phyloP scores from a whole-genome alignment of 164 flowering plant species.

The Echeveria elegans region DNA sequence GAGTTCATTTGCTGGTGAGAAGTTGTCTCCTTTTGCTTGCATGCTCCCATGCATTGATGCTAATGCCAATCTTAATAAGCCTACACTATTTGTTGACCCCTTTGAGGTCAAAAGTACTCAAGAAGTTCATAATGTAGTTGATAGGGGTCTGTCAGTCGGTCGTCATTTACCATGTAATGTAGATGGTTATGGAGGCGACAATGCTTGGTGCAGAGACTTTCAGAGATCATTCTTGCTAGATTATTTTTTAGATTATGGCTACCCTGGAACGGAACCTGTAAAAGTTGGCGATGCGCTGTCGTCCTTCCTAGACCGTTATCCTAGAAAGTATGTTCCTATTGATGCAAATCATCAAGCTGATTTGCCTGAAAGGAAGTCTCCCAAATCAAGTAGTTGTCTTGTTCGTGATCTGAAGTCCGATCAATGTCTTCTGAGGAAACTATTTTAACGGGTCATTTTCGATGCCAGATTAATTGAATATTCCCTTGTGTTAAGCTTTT shows the following conservation, averaged over 20 bases:
- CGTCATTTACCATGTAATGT: background rate
- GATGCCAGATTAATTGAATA: slow-evolving; percentile 21
- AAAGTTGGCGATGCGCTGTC: slow-evolving; percentile 11
- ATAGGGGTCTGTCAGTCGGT: background rate
- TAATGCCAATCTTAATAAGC: slow-evolving; percentile 8
- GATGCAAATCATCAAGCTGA: slow-evolving; percentile 24
- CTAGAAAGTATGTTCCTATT: slow-evolving; percentile 19
- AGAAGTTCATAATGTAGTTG: background rate
- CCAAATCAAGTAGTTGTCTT: background rate
- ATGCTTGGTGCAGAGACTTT: background rate
- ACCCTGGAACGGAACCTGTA: slow-evolving; percentile 2
- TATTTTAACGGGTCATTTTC: slow-evolving; percentile 41
- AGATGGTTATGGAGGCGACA: background rate
- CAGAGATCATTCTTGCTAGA: slow-evolving; percentile 1
- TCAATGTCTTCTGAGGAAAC: slow-evolving; percentile 8
- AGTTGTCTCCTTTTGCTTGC: background rate
- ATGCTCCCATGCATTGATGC: slow-evolving; percentile 6
- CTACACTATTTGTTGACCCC: background rate
- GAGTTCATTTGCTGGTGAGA: background rate
- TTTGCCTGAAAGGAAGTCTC: slow-evolving; percentile 14
- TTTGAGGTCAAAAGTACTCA: background rate
- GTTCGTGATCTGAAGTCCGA: slow-evolving; percentile 2
- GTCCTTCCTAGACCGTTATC: slow-evolving; percentile 12
- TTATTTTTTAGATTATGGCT: slow-evolving; percentile 10
- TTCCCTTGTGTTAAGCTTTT: background rate